These are phyloP conservation scores for Sugiyamaella xylanicola DNA, from an alignment of 1,139 yeast species.

Conservation along the genomic window DNA sequence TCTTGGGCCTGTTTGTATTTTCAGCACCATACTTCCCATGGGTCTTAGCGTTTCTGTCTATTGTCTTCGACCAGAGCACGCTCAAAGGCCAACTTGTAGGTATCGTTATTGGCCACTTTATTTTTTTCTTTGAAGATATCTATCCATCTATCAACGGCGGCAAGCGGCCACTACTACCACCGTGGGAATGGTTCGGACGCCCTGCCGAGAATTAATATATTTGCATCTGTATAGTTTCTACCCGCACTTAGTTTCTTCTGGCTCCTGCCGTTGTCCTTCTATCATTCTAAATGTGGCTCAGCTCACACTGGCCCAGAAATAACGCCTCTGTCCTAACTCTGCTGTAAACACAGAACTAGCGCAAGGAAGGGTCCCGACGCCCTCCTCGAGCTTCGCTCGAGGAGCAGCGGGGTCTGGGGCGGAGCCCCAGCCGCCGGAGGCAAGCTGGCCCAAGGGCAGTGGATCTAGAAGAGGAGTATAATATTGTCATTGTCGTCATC, in stretches of 20 bases:
- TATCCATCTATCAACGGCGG: conserved; percentile 46
- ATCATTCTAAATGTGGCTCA: no score
- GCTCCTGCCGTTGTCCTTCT: no score
- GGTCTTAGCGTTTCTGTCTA: conserved; percentile 37
- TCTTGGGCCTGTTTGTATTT: conserved; percentile 46
- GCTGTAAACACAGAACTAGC: no score
- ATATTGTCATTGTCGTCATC: not conserved
- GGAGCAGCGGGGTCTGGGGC: not conserved
- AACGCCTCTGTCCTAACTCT: no score
- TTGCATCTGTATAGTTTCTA: no score
- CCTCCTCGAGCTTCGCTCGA: no score
- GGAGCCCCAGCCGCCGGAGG: conserved; percentile 6
- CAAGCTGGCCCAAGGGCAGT: not conserved
- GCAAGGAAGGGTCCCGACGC: no score
- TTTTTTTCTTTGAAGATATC: conserved; percentile 49
- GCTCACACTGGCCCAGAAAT: no score
- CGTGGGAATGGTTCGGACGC: conserved; percentile 40
- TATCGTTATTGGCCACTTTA: conserved; percentile 49
- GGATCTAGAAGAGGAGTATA: conserved; percentile 11
- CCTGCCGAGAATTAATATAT: conserved; percentile 6
- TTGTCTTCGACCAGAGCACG: conserved; percentile 31
- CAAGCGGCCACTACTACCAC: conserved; percentile 40
- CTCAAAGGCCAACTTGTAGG: conserved; percentile 44
- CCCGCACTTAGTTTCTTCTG: no score
- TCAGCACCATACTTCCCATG: conserved; percentile 50